phyloP scores from a whole-genome alignment of 805 yeast species.

The Hanseniaspora lindneri region DNA sequence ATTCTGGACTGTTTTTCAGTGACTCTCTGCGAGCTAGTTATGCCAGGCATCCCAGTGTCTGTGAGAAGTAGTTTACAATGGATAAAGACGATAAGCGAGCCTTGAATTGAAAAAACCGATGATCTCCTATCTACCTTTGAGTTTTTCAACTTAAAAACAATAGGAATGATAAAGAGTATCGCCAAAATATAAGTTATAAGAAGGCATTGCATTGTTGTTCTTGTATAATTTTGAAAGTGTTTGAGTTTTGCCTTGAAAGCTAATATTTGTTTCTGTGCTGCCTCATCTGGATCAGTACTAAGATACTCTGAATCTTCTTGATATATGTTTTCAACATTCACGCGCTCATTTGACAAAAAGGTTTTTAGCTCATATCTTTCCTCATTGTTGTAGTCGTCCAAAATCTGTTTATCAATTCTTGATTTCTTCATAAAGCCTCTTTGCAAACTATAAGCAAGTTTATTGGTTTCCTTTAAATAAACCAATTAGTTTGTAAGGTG shows the following conservation, averaged over 20 bases:
- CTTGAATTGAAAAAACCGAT: conserved; percentile 10
- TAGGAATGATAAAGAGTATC: neutral
- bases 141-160: neutral
- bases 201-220: neutral
- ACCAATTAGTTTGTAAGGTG: neutral
- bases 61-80: conserved; percentile 3
- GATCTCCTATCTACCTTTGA: neutral
- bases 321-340: neutral
- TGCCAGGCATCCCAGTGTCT: conserved; percentile 8
- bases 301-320: neutral
- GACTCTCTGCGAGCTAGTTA: conserved; percentile 3
- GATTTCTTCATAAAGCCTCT: conserved; percentile 4
- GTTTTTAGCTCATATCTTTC: conserved; percentile 4
- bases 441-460: neutral
- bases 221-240: conserved; percentile 12
- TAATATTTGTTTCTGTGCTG: conserved; percentile 4
- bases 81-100: conserved; percentile 8
- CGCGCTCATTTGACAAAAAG: neutral
- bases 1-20: conserved; percentile 2
- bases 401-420: conserved; percentile 3
- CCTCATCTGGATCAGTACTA: neutral
- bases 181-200: neutral
- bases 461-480: neutral
- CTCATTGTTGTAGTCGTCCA: conserved; percentile 3
- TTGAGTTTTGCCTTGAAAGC: conserved; percentile 1